phyloP scores from a whole-genome alignment of 164 flowering plant genomes.

The Magnolia sinica region DNA sequence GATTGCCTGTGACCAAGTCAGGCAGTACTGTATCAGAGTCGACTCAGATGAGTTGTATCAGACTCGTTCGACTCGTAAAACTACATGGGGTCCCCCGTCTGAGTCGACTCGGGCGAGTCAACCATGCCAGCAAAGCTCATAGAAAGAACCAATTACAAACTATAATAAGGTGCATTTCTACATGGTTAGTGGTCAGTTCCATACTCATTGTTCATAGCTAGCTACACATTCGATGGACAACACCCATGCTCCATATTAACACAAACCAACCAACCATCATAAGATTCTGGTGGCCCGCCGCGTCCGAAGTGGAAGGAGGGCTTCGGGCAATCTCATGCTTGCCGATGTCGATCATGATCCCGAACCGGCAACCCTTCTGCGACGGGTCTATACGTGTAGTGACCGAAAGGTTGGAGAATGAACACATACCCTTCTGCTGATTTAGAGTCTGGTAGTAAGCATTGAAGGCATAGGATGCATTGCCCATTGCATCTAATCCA shows the following conservation, averaged over 20 bases:
- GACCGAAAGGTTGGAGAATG: conserved; percentile 40
- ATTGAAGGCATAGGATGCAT: conserved; percentile 88
- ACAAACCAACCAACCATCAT: background rate
- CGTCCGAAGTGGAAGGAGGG: conserved; percentile 1
- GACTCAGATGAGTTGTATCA: too few species aligned
- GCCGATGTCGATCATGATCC: conserved; percentile 61
- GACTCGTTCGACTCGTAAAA: too few species aligned
- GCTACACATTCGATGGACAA: background rate
- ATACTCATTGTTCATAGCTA: background rate
- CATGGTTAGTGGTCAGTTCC: background rate
- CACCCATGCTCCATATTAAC: conserved; percentile 1
- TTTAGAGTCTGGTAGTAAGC: conserved; percentile 67
- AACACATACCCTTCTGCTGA: conserved; percentile 59
- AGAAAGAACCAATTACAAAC: too few species aligned
- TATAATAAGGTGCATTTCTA: background rate
- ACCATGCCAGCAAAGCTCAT: too few species aligned
- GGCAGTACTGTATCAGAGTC: too few species aligned
- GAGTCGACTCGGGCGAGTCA: too few species aligned
- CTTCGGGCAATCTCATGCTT: conserved; percentile 25
- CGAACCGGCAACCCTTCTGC: conserved; percentile 44
- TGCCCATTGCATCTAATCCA: conserved; percentile 44
- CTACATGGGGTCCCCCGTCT: too few species aligned
- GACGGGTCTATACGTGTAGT: conserved; percentile 60
- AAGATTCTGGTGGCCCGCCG: background rate
- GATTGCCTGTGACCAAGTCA: too few species aligned